Conservation (phyloP, 345 rosid species). For the Eucalyptus victrix region DNA sequence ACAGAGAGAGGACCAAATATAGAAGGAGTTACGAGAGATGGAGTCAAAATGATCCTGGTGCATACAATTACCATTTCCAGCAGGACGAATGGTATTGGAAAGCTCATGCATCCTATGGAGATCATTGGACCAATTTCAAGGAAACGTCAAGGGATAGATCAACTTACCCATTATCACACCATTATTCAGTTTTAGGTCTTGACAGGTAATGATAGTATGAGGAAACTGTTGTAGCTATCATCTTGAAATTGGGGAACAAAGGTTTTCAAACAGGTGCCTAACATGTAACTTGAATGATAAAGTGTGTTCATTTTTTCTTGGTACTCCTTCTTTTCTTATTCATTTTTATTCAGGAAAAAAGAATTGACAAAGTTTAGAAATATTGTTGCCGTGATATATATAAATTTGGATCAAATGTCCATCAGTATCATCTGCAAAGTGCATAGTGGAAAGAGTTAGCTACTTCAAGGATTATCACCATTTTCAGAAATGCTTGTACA, state of each 20-base stretch:
- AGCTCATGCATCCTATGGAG: slow-evolving; percentile 46
- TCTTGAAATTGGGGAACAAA: neutral
- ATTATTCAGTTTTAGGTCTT: slow-evolving; percentile 88
- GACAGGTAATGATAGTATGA: slow-evolving; percentile 39
- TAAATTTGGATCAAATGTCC: neutral
- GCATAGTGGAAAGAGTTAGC: neutral
- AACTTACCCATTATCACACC: slow-evolving; percentile 63
- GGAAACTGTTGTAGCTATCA: neutral
- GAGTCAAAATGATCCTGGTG: slow-evolving; percentile 50
- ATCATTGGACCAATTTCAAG: slow-evolving; percentile 47
- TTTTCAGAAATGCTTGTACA: neutral
- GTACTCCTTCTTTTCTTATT: neutral
- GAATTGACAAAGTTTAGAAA: neutral
- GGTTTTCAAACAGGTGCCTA: neutral
- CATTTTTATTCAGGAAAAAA: neutral
- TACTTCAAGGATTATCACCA: neutral
- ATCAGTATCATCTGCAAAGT: neutral
- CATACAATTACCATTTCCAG: slow-evolving; percentile 75
- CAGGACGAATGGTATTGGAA: slow-evolving; percentile 98
- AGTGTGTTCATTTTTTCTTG: neutral
- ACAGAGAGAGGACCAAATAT: slow-evolving; percentile 77
- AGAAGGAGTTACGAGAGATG: slow-evolving; percentile 65
- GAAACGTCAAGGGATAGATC: slow-evolving; percentile 37
- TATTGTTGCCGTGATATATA: neutral
- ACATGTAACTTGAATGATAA: neutral